Evolutionary conservation across 1,284 basidiomycete genomes (phyloP).

Genomic region (Tylopilus sp.): DNA sequence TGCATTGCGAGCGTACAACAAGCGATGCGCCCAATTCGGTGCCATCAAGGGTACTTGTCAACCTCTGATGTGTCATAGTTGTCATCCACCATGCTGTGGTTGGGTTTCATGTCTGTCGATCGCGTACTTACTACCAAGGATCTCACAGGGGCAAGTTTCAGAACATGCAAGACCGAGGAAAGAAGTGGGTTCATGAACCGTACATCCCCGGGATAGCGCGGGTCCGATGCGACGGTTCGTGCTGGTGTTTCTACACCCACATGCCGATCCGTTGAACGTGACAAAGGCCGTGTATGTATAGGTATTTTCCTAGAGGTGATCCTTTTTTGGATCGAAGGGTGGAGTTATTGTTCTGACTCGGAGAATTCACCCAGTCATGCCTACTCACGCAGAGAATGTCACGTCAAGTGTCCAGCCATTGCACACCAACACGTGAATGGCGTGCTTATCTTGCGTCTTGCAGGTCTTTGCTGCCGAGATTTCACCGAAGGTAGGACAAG

Average conservation of each 20-base stretch:
- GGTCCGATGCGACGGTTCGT: background rate
- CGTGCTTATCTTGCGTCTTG: too few relatives aligned
- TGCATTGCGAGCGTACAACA: too few relatives aligned
- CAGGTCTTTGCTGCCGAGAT: background rate
- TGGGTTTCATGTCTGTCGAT: background rate
- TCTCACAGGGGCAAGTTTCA: background rate
- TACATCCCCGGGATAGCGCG: background rate
- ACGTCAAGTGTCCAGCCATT: too few relatives aligned
- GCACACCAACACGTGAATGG: too few relatives aligned
- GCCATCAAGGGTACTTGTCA: too few relatives aligned
- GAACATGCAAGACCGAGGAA: background rate
- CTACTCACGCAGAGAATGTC: too few relatives aligned
- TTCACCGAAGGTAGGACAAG: background rate
- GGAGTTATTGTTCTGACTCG: background rate
- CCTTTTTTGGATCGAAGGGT: background rate
- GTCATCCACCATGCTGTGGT: too few relatives aligned
- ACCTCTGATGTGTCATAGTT: too few relatives aligned
- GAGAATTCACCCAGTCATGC: too few relatives aligned
- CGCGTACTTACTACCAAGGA: too few relatives aligned
- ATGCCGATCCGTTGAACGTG: background rate
- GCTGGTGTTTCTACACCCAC: background rate
- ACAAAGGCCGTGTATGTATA: background rate
- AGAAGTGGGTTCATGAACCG: background rate
- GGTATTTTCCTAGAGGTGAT: background rate
- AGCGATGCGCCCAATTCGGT: too few relatives aligned